A percentile compares a stretch with the other conserved stretches of the same genome.
Evolutionary conservation across 495 filamentous ascomycete species (phyloP).

Genomic region (Cetradonia linearis): DNA sequence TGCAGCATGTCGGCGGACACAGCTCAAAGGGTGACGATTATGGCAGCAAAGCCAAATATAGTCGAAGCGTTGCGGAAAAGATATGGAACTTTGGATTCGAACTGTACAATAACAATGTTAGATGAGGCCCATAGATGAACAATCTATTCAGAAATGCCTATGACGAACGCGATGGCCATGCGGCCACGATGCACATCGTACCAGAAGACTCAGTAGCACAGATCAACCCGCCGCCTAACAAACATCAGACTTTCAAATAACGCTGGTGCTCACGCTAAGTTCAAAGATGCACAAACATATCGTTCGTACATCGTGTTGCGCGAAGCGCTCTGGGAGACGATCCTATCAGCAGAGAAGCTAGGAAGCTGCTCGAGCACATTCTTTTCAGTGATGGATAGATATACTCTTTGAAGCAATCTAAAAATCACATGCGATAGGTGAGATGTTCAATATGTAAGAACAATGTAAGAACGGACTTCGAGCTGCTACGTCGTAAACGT

Average conservation of each 20-base stretch:
- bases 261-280: neutral
- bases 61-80: conserved; percentile 19
- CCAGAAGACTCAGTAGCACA: neutral
- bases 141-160: neutral
- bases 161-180: neutral
- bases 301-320: neutral
- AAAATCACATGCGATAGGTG: neutral
- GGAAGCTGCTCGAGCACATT: neutral
- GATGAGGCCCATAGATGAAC: neutral
- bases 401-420: neutral
- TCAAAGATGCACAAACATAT: neutral
- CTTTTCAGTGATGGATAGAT: neutral
- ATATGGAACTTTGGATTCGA: conserved; percentile 26
- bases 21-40: conserved; percentile 23
- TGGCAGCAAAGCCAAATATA: conserved; percentile 15
- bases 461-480: neutral
- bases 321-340: neutral
- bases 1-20: conserved; percentile 32
- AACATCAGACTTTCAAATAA: neutral
- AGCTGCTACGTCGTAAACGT: neutral
- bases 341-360: neutral
- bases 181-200: neutral
- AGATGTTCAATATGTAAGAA: neutral
- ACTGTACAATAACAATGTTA: conserved; percentile 2
- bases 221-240: neutral